phyloP scores from a whole-genome alignment of 2,329 filamentous ascomycete species.

The Trichothecium roseum region DNA sequence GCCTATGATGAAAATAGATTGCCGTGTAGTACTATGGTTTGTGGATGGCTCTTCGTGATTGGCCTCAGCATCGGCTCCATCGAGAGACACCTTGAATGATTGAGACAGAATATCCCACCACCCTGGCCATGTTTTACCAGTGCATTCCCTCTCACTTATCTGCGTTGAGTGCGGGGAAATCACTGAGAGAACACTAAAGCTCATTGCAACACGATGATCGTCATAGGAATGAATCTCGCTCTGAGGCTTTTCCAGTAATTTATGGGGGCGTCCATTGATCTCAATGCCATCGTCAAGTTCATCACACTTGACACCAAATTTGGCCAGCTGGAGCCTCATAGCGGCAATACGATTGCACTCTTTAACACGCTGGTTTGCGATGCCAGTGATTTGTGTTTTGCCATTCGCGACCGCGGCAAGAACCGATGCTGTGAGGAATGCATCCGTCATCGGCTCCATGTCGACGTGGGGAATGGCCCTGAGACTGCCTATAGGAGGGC shows the following conservation, averaged over 20 bases:
- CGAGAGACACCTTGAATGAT: constrained; percentile 65
- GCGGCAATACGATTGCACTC: constrained; percentile 94
- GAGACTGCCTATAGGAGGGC: constrained; percentile 64
- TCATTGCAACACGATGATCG: constrained; percentile 97
- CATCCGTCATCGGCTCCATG: constrained; percentile 99
- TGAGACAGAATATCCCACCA: constrained; percentile 91
- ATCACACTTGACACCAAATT: constrained; percentile 78
- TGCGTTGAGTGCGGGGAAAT: constrained; percentile 61
- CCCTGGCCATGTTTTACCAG: constrained; percentile 95
- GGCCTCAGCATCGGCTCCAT: constrained; percentile 54
- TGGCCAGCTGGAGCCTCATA: constrained; percentile 89
- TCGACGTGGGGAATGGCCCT: constrained; percentile 74
- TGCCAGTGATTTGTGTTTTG: constrained; percentile 79
- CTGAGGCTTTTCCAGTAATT: constrained; percentile 41
- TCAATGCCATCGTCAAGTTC: constrained; percentile 95
- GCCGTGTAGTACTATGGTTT: constrained; percentile 10
- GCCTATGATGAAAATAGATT: constrained; percentile 86
- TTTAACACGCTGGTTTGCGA: constrained; percentile 95
- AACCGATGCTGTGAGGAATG: constrained; percentile 90
- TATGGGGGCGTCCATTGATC: constrained; percentile 42
- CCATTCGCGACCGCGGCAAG: constrained; percentile 81
- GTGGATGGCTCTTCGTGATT: constrained; percentile 18
- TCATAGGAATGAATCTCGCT: constrained; percentile 84
- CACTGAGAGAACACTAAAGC: constrained; percentile 80
- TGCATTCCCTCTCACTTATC: constrained; percentile 83